A percentile compares a stretch with the other conserved stretches of the same genome.
Evolutionary conservation across 2,329 filamentous ascomycete genomes (phyloP).

Genomic region (Sclerotinia spermophila): DNA sequence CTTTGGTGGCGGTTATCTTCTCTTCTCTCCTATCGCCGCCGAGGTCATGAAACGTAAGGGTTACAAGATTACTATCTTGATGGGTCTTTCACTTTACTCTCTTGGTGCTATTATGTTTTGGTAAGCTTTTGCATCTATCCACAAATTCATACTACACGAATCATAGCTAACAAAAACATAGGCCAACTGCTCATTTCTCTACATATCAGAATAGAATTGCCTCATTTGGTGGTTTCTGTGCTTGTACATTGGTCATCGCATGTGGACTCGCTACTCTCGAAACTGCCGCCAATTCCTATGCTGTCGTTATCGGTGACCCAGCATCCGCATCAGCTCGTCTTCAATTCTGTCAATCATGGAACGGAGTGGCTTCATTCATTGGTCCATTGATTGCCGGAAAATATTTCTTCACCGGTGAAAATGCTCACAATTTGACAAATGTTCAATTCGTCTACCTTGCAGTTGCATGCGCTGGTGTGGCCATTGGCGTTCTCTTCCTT

Average conservation of each 20-base stretch:
- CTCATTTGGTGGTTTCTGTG: conserved; percentile 76
- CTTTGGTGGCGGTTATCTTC: conserved; percentile 66
- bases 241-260: conserved; percentile 68
- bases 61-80: conserved; percentile 75
- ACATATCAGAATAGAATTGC: conserved; percentile 49
- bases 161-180: conserved; percentile 54
- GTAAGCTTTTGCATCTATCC: neutral
- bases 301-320: conserved; percentile 66
- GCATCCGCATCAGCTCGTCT: conserved; percentile 71
- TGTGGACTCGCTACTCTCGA: conserved; percentile 74
- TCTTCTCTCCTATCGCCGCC: conserved; percentile 64
- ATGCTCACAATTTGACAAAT: conserved; percentile 65
- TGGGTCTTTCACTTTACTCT: conserved; percentile 72
- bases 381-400: conserved; percentile 70
- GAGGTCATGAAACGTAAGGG: conserved; percentile 70
- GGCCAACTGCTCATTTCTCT: conserved; percentile 71
- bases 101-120: conserved; percentile 49
- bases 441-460: conserved; percentile 85
- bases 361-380: conserved; percentile 69
- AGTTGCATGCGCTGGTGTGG: conserved; percentile 68
- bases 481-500: conserved; percentile 63
- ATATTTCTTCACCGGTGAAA: conserved; percentile 61
- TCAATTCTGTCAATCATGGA: conserved; percentile 70
- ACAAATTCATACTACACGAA: neutral
- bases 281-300: conserved; percentile 73